A percentile compares a stretch with the other conserved stretches of the same genome.
Evolutionary conservation across 2,329 filamentous ascomycete genomes (phyloP).

Genomic region (Cadophora sp.): DNA sequence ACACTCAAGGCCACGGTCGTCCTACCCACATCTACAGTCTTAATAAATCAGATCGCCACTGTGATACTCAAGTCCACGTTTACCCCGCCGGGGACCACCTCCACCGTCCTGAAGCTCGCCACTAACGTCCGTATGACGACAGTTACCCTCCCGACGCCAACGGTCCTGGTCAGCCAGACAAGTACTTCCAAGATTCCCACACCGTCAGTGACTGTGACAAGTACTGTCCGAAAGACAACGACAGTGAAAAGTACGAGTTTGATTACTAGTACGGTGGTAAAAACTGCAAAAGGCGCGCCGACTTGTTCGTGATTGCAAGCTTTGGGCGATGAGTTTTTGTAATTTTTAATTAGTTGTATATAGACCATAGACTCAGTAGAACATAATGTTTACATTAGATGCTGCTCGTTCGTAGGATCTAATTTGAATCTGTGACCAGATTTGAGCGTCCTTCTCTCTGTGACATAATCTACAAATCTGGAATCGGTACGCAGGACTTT

Average conservation of each 20-base stretch:
- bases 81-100: constrained; percentile 10
- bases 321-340: background rate
- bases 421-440: no score
- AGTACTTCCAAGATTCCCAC: constrained; percentile 2
- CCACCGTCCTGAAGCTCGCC: background rate
- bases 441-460: no score
- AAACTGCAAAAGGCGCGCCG: constrained; percentile 11
- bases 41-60: background rate
- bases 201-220: constrained; percentile 8
- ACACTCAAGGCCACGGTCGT: background rate
- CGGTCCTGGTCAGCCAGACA: constrained; percentile 4
- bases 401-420: no score
- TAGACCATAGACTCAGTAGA: background rate
- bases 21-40: constrained; percentile 5
- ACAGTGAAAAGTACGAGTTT: constrained; percentile 14
- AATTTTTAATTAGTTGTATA: background rate
- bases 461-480: no score
- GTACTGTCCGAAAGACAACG: constrained; percentile 8
- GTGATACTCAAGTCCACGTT: constrained; percentile 11
- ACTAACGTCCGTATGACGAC: constrained; percentile 2
- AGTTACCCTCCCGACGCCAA: background rate
- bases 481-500: no score
- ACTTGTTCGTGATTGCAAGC: constrained; percentile 1
- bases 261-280: constrained; percentile 1
- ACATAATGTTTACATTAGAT: background rate